A percentile compares a stretch with the other conserved stretches of the same genome.
Evolutionary conservation across 2,329 filamentous ascomycete species (phyloP).

Genomic region (Pseudocercospora eumusae): DNA sequence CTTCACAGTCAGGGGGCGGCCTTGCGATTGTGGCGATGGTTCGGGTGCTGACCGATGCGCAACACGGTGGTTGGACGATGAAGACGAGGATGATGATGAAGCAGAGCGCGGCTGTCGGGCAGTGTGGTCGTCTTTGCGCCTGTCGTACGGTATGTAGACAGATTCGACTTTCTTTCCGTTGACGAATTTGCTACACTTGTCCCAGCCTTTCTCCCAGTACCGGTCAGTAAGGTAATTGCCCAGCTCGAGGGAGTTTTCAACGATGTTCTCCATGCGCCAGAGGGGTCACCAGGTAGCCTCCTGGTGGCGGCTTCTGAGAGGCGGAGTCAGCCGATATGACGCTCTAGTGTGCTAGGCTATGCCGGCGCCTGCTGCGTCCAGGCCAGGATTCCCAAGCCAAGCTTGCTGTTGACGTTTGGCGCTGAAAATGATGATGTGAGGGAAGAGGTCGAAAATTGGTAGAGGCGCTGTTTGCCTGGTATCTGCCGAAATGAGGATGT

Average conservation of each 20-base stretch:
- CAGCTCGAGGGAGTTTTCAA: constrained; percentile 33
- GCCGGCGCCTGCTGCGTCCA: not conserved
- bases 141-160: constrained; percentile 11
- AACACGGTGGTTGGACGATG: constrained; percentile 15
- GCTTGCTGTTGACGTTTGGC: constrained; percentile 7
- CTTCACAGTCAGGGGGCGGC: constrained; percentile 20
- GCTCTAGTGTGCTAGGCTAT: constrained; percentile 3
- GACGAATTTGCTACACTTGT: constrained; percentile 24
- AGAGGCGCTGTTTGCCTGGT: not conserved
- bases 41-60: constrained; percentile 15
- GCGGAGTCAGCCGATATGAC: constrained; percentile 16
- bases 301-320: constrained; percentile 20
- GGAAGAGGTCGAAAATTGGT: not conserved
- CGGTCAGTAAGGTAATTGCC: constrained; percentile 31
- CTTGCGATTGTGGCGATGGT: constrained; percentile 1
- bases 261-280: constrained; percentile 27
- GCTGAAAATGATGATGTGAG: too few relatives aligned
- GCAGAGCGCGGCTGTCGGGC: constrained; percentile 5
- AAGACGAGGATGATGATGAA: constrained; percentile 12
- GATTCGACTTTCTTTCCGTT: constrained; percentile 29
- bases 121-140: constrained; percentile 2
- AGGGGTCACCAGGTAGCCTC: not conserved
- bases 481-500: not conserved
- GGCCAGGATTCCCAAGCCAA: not conserved
- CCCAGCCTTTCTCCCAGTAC: constrained; percentile 35